Evolutionary conservation across 2,329 filamentous ascomycete species (phyloP), one percentile per base, ranked within the genome.

Genomic region (Ophiognomonia clavigignenti-juglandacearum): DNA sequence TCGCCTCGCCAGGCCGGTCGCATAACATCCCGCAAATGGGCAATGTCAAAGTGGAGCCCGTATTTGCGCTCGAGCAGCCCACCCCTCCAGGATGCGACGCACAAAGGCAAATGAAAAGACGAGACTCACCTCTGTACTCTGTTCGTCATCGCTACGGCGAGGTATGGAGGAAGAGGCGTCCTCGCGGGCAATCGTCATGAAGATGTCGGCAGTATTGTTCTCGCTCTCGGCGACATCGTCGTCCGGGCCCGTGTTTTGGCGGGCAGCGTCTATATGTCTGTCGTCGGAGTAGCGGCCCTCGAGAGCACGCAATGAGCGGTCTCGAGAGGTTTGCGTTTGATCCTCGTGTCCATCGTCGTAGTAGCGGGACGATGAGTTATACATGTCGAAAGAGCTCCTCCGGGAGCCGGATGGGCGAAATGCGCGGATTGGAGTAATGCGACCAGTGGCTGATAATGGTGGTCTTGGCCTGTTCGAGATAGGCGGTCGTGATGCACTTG

Each of bases 361-460:
- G 39, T 66, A 64, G 51, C 67, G 66, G 52, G 67, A 57, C 22
- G 65, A 65, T 45, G 68, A 67, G 34, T 61, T 39, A 54, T 69
- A 76, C 72, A 77, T 78, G 57, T 80, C 77, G 56, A 75, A 64
- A 13, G 74, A 64, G 60, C 75, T 79, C 61, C 72, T 76, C 54
- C 78, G 75, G 51, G 76, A 76, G 56, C 72, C 74, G 31, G 77
- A 79, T 22, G 77, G 78, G 50, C 77, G 72, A 54, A 80, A 78
- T 8, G 69, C 66, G 45, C 78, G 73, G 58, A 80, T 80, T 7
- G 77, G 77, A 14, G 77, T 74, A 34, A 79, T 68, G 20, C 58
- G 61, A 36, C 59, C 59, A 32, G 46, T 35, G 16, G 60, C 57
- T 39, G 58, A 54, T 34, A 59, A 56, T 52, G 47, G 59, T 43